Evolutionary conservation across 352 stramenopile species (phyloP).

Genomic region (Aphanomyces euteiches): DNA sequence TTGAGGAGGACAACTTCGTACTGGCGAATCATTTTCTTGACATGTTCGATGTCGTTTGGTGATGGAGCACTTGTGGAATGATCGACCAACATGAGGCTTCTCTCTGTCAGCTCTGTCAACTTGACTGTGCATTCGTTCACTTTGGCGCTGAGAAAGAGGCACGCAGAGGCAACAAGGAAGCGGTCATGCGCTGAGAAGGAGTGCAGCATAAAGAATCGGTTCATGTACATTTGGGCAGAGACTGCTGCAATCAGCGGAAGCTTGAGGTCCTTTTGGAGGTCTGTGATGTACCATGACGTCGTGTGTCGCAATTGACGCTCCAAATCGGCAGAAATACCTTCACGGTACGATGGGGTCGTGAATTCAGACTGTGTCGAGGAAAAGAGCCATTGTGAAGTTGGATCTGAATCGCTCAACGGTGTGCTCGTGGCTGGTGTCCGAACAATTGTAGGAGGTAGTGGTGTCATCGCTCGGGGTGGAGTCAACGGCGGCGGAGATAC

Average conservation of each 20-base stretch:
- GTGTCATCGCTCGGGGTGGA: background rate
- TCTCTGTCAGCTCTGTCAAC: slow-evolving; percentile 71
- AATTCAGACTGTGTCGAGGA: background rate
- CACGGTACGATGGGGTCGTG: slow-evolving; percentile 1
- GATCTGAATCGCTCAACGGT: background rate
- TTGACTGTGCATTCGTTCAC: slow-evolving; percentile 76
- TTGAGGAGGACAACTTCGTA: slow-evolving; percentile 70
- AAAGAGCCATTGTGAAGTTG: slow-evolving; percentile 9
- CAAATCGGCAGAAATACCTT: slow-evolving; percentile 4
- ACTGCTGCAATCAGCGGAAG: slow-evolving; percentile 56
- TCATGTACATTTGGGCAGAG: slow-evolving; percentile 61
- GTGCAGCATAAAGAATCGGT: slow-evolving; percentile 77
- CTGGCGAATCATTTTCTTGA: slow-evolving; percentile 56
- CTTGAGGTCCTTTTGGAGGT: slow-evolving; percentile 56
- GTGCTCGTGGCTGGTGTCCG: background rate
- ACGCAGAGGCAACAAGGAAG: slow-evolving; percentile 68
- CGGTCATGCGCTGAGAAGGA: slow-evolving; percentile 74
- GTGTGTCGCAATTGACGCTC: slow-evolving; percentile 50
- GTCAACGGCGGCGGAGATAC: background rate
- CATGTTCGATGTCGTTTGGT: slow-evolving; percentile 62
- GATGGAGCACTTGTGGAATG: slow-evolving; percentile 60
- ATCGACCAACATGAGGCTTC: slow-evolving; percentile 60
- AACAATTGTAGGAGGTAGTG: background rate
- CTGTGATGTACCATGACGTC: slow-evolving; percentile 63
- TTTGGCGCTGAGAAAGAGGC: slow-evolving; percentile 74